phyloP scores from a whole-genome alignment of 768 basidiomycete genomes.

The Boletus coccyginus region DNA sequence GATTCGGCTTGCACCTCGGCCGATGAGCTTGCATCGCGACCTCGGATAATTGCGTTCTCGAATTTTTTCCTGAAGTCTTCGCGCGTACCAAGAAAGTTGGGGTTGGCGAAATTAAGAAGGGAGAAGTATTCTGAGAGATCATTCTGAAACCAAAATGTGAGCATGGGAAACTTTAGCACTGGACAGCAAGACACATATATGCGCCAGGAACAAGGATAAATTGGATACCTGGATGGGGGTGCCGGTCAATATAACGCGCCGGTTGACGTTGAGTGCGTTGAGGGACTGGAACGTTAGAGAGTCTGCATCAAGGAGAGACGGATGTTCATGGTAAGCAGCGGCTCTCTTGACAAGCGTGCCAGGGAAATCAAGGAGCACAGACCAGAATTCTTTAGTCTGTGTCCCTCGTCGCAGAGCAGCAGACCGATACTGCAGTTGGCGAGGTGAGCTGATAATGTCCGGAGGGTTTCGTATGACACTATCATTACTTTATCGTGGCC shows the following conservation, averaged over 20 bases:
- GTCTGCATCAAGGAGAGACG: constrained; percentile 43
- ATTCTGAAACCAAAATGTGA: constrained; percentile 49
- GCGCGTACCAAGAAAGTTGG: constrained; percentile 83
- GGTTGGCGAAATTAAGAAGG: constrained; percentile 89
- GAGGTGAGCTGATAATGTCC: constrained; percentile 74
- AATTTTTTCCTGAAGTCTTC: constrained; percentile 95
- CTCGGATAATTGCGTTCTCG: constrained; percentile 86
- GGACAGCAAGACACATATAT: constrained; percentile 1
- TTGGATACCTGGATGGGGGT: constrained; percentile 79
- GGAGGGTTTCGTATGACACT: constrained; percentile 94
- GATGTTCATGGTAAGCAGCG: neutral
- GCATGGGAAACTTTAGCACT: neutral
- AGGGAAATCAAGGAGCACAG: constrained; percentile 17
- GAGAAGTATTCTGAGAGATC: constrained; percentile 95
- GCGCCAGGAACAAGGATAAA: neutral
- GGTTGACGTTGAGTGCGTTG: constrained; percentile 77
- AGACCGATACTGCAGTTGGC: constrained; percentile 82
- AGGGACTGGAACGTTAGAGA: constrained; percentile 86
- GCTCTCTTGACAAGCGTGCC: neutral
- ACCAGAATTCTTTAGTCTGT: constrained; percentile 96
- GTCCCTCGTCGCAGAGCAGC: constrained; percentile 96
- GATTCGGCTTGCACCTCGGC: constrained; percentile 74
- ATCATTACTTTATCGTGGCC: constrained; percentile 77
- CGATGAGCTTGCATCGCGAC: constrained; percentile 84
- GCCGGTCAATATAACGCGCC: constrained; percentile 90